Conservation (phyloP, 148 eudicot species). For the Chenopodium berlandieri region DNA sequence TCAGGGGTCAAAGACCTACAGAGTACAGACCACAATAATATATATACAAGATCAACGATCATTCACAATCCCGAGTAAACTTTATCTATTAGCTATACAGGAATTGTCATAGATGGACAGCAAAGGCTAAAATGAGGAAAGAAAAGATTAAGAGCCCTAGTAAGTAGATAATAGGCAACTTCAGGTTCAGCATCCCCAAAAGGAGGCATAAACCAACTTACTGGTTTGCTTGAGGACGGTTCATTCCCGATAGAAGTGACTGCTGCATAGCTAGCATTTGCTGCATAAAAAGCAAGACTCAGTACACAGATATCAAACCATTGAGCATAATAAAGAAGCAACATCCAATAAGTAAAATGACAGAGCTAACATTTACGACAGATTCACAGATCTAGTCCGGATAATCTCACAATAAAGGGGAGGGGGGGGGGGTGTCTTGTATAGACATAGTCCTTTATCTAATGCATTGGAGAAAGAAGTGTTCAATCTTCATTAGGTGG, state of each 20-base stretch:
- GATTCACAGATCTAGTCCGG: background rate
- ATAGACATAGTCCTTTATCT: too few species aligned
- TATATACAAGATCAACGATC: background rate
- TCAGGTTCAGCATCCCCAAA: slow-evolving; percentile 3
- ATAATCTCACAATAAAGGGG: too few species aligned
- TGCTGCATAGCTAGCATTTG: slow-evolving; percentile 78
- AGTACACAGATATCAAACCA: background rate
- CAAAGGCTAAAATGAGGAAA: background rate
- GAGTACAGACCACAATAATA: background rate
- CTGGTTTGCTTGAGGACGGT: slow-evolving; percentile 67
- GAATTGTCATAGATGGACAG: background rate
- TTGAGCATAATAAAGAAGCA: background rate
- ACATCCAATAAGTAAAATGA: background rate
- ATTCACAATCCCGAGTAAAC: background rate
- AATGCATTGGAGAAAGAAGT: background rate
- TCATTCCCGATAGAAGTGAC: slow-evolving; percentile 54
- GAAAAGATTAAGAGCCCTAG: background rate
- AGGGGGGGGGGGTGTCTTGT: background rate
- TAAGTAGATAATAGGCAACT: background rate
- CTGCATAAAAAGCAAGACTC: slow-evolving; percentile 40
- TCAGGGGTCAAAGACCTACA: background rate
- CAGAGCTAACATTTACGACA: background rate
- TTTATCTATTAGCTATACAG: background rate
- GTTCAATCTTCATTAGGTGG: too few species aligned
- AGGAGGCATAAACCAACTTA: slow-evolving; percentile 36